Conservation (phyloP, 2,329 filamentous ascomycete genomes). For the Ascochyta lentis region DNA sequence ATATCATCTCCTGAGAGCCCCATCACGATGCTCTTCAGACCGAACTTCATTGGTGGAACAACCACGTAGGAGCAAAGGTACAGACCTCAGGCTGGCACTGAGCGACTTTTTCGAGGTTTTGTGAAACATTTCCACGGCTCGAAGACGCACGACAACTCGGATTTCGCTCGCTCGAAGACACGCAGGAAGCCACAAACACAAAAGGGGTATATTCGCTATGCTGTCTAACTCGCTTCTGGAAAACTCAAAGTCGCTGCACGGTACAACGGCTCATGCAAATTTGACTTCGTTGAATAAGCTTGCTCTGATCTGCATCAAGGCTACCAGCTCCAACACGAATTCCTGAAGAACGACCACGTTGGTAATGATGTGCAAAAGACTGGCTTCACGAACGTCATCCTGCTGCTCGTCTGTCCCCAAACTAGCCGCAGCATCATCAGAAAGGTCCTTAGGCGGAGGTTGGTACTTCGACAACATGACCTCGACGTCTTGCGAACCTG, state of each 20-base stretch:
- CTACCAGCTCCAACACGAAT: constrained; percentile 58
- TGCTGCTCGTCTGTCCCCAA: constrained; percentile 25
- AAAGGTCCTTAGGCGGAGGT: constrained; percentile 41
- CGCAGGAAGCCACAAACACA: constrained; percentile 7
- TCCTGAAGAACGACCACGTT: constrained; percentile 60
- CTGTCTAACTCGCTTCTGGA: constrained; percentile 12
- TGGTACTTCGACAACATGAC: constrained; percentile 46
- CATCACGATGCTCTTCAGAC: constrained; percentile 4
- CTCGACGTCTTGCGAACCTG: constrained; percentile 36
- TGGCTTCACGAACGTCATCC: constrained; percentile 50
- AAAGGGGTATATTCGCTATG: constrained; percentile 34
- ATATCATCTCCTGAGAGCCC: constrained; percentile 14
- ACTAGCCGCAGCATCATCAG: constrained; percentile 22
- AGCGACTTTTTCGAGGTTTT: neutral
- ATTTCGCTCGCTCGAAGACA: neutral
- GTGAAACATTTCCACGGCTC: constrained; percentile 7
- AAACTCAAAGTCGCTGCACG: constrained; percentile 5
- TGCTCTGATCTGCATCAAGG: constrained; percentile 57
- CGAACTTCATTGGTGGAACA: constrained; percentile 14
- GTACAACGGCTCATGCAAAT: constrained; percentile 38
- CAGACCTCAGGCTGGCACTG: constrained; percentile 7
- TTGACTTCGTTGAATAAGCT: constrained; percentile 56
- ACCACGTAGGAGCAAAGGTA: constrained; percentile 1
- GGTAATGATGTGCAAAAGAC: constrained; percentile 57
- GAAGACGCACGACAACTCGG: neutral